phyloP scores from a whole-genome alignment of 106 monocot genomes.

The Phalaenopsis equestris region DNA sequence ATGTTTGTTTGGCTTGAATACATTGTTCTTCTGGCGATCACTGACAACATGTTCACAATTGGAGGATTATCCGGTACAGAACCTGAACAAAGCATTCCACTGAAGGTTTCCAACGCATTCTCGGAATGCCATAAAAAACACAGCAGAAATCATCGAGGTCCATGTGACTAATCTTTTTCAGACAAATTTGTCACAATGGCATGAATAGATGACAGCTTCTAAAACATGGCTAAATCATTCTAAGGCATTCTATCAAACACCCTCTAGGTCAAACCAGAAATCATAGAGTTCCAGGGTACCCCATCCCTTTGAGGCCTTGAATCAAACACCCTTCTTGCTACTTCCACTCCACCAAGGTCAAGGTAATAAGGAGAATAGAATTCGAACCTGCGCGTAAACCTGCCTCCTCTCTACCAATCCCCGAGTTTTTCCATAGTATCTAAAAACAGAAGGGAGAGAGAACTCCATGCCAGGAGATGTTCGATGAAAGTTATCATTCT shows the following conservation, averaged over 20 bases:
- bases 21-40: constrained; percentile 21
- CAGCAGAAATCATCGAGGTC: constrained; percentile 29
- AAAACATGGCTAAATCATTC: constrained; percentile 9
- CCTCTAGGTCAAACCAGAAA: constrained; percentile 1
- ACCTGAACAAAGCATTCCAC: constrained; percentile 16
- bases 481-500: neutral
- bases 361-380: constrained; percentile 18
- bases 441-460: constrained; percentile 22
- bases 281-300: constrained; percentile 23
- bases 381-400: constrained; percentile 21
- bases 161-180: constrained; percentile 17
- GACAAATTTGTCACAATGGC: constrained; percentile 5
- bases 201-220: constrained; percentile 1
- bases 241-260: constrained; percentile 25
- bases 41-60: constrained; percentile 15
- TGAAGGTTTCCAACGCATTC: constrained; percentile 18
- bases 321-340: constrained; percentile 12
- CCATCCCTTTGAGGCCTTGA: constrained; percentile 16
- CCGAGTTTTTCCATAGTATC: constrained; percentile 11
- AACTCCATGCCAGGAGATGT: constrained; percentile 3
- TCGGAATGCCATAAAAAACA: constrained; percentile 3
- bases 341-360: neutral
- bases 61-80: constrained; percentile 13
- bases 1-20: constrained; percentile 15
- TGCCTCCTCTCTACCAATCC: constrained; percentile 11